Base-by-base conservation (phyloP, 768 basidiomycete species). In the Lactarius deliciosus region DNA sequence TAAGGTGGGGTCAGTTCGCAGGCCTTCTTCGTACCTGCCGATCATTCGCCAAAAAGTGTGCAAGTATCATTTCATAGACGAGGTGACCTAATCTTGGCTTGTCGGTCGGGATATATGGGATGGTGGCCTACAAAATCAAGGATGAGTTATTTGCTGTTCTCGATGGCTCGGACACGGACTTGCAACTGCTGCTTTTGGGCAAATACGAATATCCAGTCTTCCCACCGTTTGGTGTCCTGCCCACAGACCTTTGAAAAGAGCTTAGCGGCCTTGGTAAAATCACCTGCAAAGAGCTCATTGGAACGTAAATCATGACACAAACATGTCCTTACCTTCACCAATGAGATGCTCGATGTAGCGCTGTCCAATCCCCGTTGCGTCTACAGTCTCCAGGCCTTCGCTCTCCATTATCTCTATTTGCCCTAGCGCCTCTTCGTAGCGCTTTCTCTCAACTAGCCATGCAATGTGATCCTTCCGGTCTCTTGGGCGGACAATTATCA, bases 31-130 rank as follows among this genome's bases (percentile, higher is more conserved):
- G 43, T 72, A 92, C 94, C 74, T 82, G 77, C 73, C 83, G 85
- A 75, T 98, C 92, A 62, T 92, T 86, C 3, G 84, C 80, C 32
- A 98, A 77, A 75, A 94, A 91, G 75, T 97, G 85, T 0, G 87
- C 94, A 8, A 99, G 82, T 54, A 98, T 87, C 91, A 98, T 94
- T 75, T 96, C 96, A 75, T 98, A 99, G 3, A 96, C 91, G 34
- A 95, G 74, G 71, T 88, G 87, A 43, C 88, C 86, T 13, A 98
- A 82, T 60, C 87, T 87, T 0, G 96, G 96, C 5, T 85, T 78
- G 47, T 88, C 83, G 0, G 90, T 95, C 0, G 97, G 97, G 0
- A 98, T 85, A 72, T 85, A 89, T 0, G 96, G 96, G 43, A 97
- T 94, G 65, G 98, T 91, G 6, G 85, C 81, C 93, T 96, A 70